Evolutionary conservation across 169 alveolate genomes (phyloP).

Genomic region (Plasmodium falciparum): DNA sequence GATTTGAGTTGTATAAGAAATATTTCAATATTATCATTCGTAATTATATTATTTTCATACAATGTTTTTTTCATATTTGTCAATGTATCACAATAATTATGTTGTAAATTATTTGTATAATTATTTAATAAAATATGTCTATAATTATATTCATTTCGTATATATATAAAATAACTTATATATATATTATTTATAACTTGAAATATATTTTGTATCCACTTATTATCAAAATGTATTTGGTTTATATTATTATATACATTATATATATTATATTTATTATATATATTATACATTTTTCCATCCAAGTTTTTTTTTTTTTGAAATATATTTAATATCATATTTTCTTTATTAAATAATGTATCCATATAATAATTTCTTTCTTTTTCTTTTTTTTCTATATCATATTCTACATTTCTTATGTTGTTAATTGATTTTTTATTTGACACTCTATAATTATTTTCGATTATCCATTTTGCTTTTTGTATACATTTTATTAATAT

Average conservation of each 20-base stretch:
- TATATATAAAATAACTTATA: constrained; percentile 44
- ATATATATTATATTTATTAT: background rate
- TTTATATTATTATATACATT: background rate
- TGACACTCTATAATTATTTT: background rate
- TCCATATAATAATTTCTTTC: background rate
- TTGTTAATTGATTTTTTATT: no score
- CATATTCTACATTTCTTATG: no score
- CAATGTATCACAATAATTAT: background rate
- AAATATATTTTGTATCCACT: constrained; percentile 60
- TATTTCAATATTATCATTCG: constrained; percentile 5
- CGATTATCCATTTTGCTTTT: constrained; percentile 8
- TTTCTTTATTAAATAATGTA: no score
- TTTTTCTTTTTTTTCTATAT: no score
- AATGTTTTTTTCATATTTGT: constrained; percentile 12
- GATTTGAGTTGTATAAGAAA: constrained; percentile 66
- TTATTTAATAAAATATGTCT: constrained; percentile 4
- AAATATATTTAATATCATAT: no score
- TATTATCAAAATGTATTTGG: constrained; percentile 8
- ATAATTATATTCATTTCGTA: constrained; percentile 30
- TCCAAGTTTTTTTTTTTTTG: background rate
- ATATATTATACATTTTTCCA: background rate
- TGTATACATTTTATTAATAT: constrained; percentile 17
- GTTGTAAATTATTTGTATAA: background rate
- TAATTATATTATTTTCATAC: background rate
- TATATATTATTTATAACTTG: constrained; percentile 70